Evolutionary conservation across 176 grass and related monocot genomes (phyloP), one percentile per base, ranked within the genome.

Genomic region (Cenchrus purpureus): DNA sequence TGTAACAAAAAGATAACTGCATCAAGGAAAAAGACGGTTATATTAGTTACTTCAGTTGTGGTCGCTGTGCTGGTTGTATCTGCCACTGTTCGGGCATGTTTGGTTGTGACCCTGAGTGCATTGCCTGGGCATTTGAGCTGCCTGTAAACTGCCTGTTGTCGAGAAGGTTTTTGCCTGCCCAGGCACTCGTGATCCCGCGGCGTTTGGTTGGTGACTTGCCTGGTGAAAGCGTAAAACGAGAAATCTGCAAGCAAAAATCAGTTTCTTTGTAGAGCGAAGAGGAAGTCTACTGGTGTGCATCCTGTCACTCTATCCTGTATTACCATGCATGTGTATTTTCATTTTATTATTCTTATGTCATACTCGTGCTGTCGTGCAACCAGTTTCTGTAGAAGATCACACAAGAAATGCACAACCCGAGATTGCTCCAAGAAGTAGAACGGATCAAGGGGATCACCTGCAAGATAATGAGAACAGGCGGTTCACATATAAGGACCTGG

Each of bases 401-500:
- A 7, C 6, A 3, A 56, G 0, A 34, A 48, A 14, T 0, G 0
- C 40, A 68, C 10, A 79, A 34, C 13, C 10, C 54, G 1, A 55
- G 15, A 56, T 17, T 67, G 14, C 10, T 73, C 1, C 25, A 13
- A 52, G 5, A 70, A 42, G 12, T 6, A 65, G 2, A 45, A 63
- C 12, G 25, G 5, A 16, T 60, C 4, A 69, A 6, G 12, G 10
- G n/a, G 15, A 46, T 20, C 54, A 53, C 5, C 10, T 85, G 6
- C 34, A 46, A 5, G 68, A 34, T 34, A 34, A 63, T 46, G 77
- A 82, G 50, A 86, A 53, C 77, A 37, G 67, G 1, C 34, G 9
- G 8, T 69, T 69, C 67, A 69, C 67, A 44, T 69, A 69, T 16
- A 69, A 69, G 43, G 67, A 69, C 8, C 67, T 69, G 3, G 40